Percentiles rank a stretch among this genome's conserved stretches.
Evolutionary conservation across 2,329 filamentous ascomycete genomes (phyloP).

Genomic region (Calonectria henricotiae): DNA sequence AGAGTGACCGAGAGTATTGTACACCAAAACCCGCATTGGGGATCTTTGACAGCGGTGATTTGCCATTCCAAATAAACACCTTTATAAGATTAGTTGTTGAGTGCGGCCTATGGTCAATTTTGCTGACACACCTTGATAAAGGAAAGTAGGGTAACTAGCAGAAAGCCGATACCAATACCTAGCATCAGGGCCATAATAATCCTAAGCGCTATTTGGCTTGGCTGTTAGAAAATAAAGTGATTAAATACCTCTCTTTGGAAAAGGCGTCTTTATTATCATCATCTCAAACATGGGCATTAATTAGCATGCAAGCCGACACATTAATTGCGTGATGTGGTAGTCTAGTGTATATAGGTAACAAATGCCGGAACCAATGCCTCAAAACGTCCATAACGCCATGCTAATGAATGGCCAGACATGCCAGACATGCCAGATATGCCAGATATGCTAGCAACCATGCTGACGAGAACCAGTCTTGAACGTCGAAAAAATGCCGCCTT

Average conservation of each 20-base stretch:
- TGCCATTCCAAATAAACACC: neutral
- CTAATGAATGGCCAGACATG: neutral
- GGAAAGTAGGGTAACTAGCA: neutral
- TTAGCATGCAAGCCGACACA: conserved; percentile 17
- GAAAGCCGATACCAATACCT: neutral
- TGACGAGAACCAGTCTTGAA: neutral
- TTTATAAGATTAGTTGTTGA: neutral
- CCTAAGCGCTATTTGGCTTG: neutral
- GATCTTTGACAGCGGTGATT: conserved; percentile 42
- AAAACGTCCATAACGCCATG: conserved; percentile 12
- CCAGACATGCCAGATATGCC: neutral
- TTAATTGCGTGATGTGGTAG: neutral
- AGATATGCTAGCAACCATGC: conserved; percentile 1
- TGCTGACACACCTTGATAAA: neutral
- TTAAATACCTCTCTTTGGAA: neutral
- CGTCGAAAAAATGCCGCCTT: neutral
- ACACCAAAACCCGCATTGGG: conserved; percentile 45
- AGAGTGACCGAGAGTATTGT: conserved; percentile 46
- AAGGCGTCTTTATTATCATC: neutral
- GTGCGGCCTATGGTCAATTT: too few species aligned
- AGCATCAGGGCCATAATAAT: neutral
- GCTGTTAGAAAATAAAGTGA: too few species aligned
- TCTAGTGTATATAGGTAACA: conserved; percentile 7
- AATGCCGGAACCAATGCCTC: conserved; percentile 15
- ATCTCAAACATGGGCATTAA: neutral